A percentile compares a stretch with the other conserved stretches of the same genome.
Conservation (phyloP, 495 filamentous ascomycete genomes). For the Xylaria palmicola region DNA sequence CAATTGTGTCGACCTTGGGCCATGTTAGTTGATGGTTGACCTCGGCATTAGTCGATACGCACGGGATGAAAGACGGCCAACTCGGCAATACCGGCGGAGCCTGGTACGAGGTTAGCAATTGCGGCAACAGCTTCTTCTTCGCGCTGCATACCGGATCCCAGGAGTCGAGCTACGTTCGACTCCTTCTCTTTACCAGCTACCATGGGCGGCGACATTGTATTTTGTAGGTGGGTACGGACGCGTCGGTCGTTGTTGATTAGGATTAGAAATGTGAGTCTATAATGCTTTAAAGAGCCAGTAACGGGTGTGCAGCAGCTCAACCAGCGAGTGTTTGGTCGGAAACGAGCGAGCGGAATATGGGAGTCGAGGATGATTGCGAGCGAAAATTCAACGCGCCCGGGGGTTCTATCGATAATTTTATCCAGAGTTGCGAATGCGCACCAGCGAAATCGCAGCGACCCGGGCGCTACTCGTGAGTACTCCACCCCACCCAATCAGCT, state of each 20-base stretch:
- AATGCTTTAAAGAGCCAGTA: neutral
- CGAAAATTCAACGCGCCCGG: constrained; percentile 11
- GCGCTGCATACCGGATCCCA: constrained; percentile 76
- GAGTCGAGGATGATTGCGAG: neutral
- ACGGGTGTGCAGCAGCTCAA: neutral
- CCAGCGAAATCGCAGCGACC: constrained; percentile 7
- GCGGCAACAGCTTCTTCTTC: neutral
- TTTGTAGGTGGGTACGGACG: neutral
- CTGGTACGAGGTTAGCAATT: constrained; percentile 42
- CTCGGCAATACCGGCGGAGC: constrained; percentile 92
- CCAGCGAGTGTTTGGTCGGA: neutral
- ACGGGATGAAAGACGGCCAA: constrained; percentile 96
- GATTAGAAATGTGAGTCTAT: neutral
- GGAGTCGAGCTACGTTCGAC: constrained; percentile 78
- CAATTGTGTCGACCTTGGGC: constrained; percentile 88
- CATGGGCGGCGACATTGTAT: constrained; percentile 48
- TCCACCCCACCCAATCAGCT: neutral
- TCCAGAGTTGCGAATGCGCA: neutral
- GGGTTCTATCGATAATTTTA: constrained; percentile 11
- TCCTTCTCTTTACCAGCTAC: constrained; percentile 72
- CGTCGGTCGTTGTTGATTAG: neutral
- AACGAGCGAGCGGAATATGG: constrained; percentile 1
- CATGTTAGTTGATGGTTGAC: constrained; percentile 28
- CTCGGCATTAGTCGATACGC: constrained; percentile 35
- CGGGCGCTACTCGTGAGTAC: neutral